phyloP scores from a whole-genome alignment of 2,329 filamentous ascomycete species.

The Hymenoscyphus fraxineus region DNA sequence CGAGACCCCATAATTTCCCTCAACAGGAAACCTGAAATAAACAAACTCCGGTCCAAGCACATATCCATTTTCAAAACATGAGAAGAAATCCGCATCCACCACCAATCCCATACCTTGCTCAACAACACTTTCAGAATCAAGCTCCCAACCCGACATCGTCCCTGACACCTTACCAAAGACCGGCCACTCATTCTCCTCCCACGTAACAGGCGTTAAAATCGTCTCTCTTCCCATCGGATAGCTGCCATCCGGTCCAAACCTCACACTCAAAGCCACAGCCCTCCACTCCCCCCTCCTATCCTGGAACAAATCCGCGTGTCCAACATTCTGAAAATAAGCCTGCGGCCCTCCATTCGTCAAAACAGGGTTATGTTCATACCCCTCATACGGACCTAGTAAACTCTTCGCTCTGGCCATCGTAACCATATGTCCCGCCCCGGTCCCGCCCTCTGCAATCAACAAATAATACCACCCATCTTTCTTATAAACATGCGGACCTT shows the following conservation, averaged over 20 bases:
- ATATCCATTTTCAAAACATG: constrained; percentile 42
- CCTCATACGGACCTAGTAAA: constrained; percentile 44
- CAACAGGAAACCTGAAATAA: constrained; percentile 47
- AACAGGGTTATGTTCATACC: constrained; percentile 43
- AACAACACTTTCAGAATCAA: constrained; percentile 26
- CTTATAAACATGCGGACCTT: constrained; percentile 52
- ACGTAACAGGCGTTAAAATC: constrained; percentile 46
- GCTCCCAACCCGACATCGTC: constrained; percentile 39
- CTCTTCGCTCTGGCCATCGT: constrained; percentile 44
- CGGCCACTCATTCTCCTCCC: constrained; percentile 49
- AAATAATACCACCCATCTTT: constrained; percentile 51
- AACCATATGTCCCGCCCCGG: constrained; percentile 46
- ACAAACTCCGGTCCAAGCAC: constrained; percentile 51
- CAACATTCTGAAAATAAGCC: constrained; percentile 49
- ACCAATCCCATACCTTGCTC: constrained; percentile 42
- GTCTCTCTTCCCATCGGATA: constrained; percentile 55
- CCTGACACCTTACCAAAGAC: constrained; percentile 42
- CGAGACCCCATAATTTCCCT: constrained; percentile 44
- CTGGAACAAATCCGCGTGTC: constrained; percentile 55
- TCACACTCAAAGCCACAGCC: constrained; percentile 45
- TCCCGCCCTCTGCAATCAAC: constrained; percentile 52
- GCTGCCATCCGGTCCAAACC: constrained; percentile 41
- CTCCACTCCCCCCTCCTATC: constrained; percentile 50
- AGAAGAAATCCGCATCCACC: constrained; percentile 41
- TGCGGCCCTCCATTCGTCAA: constrained; percentile 44